A percentile compares a stretch with the other conserved stretches of the same genome.
These are phyloP conservation scores for Plasmodium gallinaceum DNA, from an alignment of 169 alveolate genomes.

Conservation along the genomic window DNA sequence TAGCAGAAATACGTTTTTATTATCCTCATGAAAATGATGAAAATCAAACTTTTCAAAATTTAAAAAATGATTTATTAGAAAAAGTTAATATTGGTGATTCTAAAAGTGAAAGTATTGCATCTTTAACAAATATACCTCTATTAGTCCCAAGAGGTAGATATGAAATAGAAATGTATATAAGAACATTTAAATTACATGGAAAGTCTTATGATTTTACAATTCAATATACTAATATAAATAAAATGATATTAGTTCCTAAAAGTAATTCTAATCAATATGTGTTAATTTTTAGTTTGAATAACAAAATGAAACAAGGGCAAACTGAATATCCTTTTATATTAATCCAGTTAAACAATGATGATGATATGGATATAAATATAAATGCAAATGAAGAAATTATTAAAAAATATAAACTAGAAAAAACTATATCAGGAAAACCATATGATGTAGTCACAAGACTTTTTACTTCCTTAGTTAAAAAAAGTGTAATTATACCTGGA, in stretches of 20 bases:
- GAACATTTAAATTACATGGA: slow-evolving; percentile 95
- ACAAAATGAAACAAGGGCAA: slow-evolving; percentile 97
- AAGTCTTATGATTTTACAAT: slow-evolving; percentile 96
- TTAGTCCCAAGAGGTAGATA: slow-evolving; percentile 97
- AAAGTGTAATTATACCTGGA: slow-evolving; percentile 95
- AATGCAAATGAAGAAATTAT: slow-evolving; percentile 92
- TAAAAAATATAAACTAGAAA: slow-evolving; percentile 87
- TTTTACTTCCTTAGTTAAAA: slow-evolving; percentile 92
- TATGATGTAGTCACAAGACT: slow-evolving; percentile 94
- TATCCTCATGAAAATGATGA: slow-evolving; percentile 75
- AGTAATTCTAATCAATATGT: slow-evolving; percentile 95
- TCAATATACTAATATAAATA: slow-evolving; percentile 91
- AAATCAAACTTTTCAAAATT: slow-evolving; percentile 67
- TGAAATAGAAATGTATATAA: slow-evolving; percentile 92
- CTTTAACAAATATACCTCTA: slow-evolving; percentile 93
- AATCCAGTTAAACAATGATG: slow-evolving; percentile 94
- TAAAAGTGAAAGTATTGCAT: slow-evolving; percentile 93
- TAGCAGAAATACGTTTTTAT: slow-evolving; percentile 74
- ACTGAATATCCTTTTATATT: slow-evolving; percentile 96
- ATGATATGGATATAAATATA: slow-evolving; percentile 91
- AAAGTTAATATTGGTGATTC: slow-evolving; percentile 93
- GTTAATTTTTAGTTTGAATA: slow-evolving; percentile 92
- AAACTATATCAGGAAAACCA: slow-evolving; percentile 90
- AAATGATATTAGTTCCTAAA: slow-evolving; percentile 95
- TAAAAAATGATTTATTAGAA: slow-evolving; percentile 83